phyloP scores from a whole-genome alignment of 2,329 filamentous ascomycete species.

The Sporothrix curviconia region DNA sequence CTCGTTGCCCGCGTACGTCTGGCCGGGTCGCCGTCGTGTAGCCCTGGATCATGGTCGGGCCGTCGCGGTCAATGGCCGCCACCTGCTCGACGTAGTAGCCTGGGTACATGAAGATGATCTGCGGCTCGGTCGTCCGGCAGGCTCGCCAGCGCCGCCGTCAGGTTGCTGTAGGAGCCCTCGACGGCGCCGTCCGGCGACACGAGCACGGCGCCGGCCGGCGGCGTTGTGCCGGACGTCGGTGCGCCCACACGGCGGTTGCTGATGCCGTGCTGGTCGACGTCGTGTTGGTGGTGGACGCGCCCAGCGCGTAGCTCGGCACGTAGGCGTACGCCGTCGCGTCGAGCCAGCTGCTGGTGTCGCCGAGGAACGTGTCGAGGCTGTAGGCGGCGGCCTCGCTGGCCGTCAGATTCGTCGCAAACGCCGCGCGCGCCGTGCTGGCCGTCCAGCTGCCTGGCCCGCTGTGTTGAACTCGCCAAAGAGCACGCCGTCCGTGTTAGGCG shows the following conservation, averaged over 20 bases:
- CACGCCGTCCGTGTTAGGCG: slow-evolving; percentile 30
- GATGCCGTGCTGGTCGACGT: not conserved
- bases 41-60: slow-evolving; percentile 41
- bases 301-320: slow-evolving; percentile 29
- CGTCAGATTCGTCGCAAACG: slow-evolving; percentile 31
- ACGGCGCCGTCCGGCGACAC: slow-evolving; percentile 30
- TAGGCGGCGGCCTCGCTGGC: slow-evolving; percentile 30
- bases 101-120: slow-evolving; percentile 51
- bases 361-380: slow-evolving; percentile 32
- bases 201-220: slow-evolving; percentile 35
- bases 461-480: slow-evolving; percentile 28
- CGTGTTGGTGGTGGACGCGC: slow-evolving; percentile 19
- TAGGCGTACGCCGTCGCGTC: slow-evolving; percentile 35
- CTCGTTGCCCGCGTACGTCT: slow-evolving; percentile 46
- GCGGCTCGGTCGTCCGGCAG: slow-evolving; percentile 17
- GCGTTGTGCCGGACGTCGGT: slow-evolving; percentile 34
- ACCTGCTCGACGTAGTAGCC: slow-evolving; percentile 58
- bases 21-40: slow-evolving; percentile 22
- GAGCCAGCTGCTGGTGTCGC: slow-evolving; percentile 35
- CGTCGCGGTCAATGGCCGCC: slow-evolving; percentile 41
- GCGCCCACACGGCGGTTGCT: slow-evolving; percentile 24
- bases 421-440: slow-evolving; percentile 24
- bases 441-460: slow-evolving; percentile 28
- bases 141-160: slow-evolving; percentile 27
- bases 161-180: slow-evolving; percentile 24